A percentile compares a stretch with the other conserved stretches of the same genome.
These are phyloP conservation scores for Grigorovia yakushimaensis DNA, from an alignment of 805 yeast genomes.

Conservation along the genomic window DNA sequence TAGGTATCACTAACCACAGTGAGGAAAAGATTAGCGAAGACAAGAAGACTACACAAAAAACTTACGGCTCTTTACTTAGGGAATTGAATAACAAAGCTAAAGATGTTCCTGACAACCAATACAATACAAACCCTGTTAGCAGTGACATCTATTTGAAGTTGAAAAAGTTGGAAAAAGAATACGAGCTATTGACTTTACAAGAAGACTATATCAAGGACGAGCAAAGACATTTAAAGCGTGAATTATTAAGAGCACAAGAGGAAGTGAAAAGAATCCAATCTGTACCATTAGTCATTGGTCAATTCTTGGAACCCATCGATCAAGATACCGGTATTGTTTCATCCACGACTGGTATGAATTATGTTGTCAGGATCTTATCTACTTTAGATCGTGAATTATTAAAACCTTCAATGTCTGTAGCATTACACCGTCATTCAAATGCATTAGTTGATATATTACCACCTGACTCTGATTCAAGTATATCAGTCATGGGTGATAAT, in stretches of 20 bases:
- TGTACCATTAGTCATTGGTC: slow-evolving; percentile 96
- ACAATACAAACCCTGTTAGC: neutral
- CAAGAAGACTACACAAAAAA: slow-evolving; percentile 21
- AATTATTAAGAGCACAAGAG: slow-evolving; percentile 92
- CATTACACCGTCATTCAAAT: slow-evolving; percentile 95
- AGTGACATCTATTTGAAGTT: slow-evolving; percentile 72
- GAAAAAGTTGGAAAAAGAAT: slow-evolving; percentile 83
- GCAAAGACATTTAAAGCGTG: slow-evolving; percentile 91
- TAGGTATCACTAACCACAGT: slow-evolving; percentile 38
- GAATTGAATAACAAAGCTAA: slow-evolving; percentile 20
- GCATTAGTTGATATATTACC: slow-evolving; percentile 96
- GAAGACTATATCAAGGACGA: slow-evolving; percentile 98
- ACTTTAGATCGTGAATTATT: slow-evolving; percentile 90
- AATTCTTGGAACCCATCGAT: slow-evolving; percentile 94
- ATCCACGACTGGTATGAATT: slow-evolving; percentile 94
- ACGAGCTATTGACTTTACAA: slow-evolving; percentile 74
- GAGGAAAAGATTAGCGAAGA: slow-evolving; percentile 26
- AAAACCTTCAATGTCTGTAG: slow-evolving; percentile 92
- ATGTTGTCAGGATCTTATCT: slow-evolving; percentile 88
- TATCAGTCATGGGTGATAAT: slow-evolving; percentile 87
- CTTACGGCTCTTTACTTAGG: slow-evolving; percentile 24
- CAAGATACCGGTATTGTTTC: slow-evolving; percentile 94
- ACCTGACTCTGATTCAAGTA: slow-evolving; percentile 96
- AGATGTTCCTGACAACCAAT: slow-evolving; percentile 1
- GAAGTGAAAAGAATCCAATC: slow-evolving; percentile 96